Percentiles rank a stretch among this genome's conserved stretches.
These are phyloP conservation scores for Xylariaceae sp. DNA, from an alignment of 2,329 filamentous ascomycete species.

Conservation along the genomic window DNA sequence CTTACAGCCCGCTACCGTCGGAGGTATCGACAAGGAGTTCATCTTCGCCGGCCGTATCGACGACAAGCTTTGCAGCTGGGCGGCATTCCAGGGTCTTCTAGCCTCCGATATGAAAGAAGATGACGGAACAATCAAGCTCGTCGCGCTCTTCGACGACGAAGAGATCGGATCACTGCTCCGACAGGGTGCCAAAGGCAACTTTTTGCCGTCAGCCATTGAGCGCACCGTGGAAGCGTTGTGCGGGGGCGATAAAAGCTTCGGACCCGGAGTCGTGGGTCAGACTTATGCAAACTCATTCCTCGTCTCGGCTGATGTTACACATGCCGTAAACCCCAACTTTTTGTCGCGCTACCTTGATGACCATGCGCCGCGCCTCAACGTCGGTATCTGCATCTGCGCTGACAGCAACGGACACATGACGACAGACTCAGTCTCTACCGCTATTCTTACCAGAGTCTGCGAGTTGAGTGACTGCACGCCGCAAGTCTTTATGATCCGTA, in stretches of 20 bases:
- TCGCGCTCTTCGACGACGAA: conserved; percentile 95
- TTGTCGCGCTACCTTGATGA: conserved; percentile 75
- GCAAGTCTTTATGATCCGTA: conserved; percentile 92
- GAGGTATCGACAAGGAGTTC: conserved; percentile 86
- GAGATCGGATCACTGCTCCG: conserved; percentile 90
- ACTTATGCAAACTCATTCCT: conserved; percentile 92
- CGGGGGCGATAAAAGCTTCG: conserved; percentile 40
- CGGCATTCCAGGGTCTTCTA: conserved; percentile 80
- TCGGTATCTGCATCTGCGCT: conserved; percentile 75
- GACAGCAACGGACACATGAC: conserved; percentile 97
- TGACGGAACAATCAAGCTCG: conserved; percentile 77
- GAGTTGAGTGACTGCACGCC: conserved; percentile 68
- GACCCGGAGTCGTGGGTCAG: conserved; percentile 66
- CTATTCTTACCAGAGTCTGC: conserved; percentile 75
- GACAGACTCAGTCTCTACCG: conserved; percentile 81
- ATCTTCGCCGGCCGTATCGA: conserved; percentile 95
- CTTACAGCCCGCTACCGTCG: conserved; percentile 76
- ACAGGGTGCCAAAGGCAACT: conserved; percentile 87
- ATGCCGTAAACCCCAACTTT: conserved; percentile 96
- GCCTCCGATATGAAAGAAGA: conserved; percentile 56
- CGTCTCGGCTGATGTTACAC: conserved; percentile 87
- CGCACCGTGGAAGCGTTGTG: conserved; percentile 69
- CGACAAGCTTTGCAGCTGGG: conserved; percentile 96
- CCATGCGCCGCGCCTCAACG: conserved; percentile 84
- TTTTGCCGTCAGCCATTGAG: conserved; percentile 77